phyloP scores from a whole-genome alignment of 192 early-diverging fungal species.

The Glomus cerebriforme region DNA sequence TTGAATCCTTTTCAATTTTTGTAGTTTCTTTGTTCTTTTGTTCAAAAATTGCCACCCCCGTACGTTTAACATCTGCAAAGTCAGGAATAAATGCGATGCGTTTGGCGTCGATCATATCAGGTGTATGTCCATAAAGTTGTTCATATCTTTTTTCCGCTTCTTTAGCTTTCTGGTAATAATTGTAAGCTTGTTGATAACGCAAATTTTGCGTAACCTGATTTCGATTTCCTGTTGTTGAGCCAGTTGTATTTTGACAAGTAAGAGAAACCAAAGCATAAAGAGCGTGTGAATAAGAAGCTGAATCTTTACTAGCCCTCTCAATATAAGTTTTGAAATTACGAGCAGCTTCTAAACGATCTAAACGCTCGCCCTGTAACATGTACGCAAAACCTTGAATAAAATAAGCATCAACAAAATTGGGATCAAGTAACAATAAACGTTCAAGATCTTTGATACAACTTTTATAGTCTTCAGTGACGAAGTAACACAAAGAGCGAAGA shows the following conservation, averaged over 20 bases:
- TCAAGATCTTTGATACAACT: slow-evolving; percentile 40
- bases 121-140: slow-evolving; percentile 51
- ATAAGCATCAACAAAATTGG: slow-evolving; percentile 38
- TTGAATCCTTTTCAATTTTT: slow-evolving; percentile 21
- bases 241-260: slow-evolving; percentile 36
- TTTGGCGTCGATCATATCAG: slow-evolving; percentile 39
- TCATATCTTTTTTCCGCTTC: slow-evolving; percentile 55
- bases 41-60: slow-evolving; percentile 46
- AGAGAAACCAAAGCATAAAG: slow-evolving; percentile 54
- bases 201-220: slow-evolving; percentile 43
- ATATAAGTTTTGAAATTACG: slow-evolving; percentile 56
- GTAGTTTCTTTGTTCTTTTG: background rate
- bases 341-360: slow-evolving; percentile 47
- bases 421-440: slow-evolving; percentile 27
- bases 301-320: slow-evolving; percentile 52
- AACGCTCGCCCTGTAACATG: slow-evolving; percentile 42
- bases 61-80: slow-evolving; percentile 54
- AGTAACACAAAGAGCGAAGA: slow-evolving; percentile 57
- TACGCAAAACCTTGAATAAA: slow-evolving; percentile 42
- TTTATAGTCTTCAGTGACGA: slow-evolving; percentile 48
- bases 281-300: slow-evolving; percentile 53
- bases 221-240: slow-evolving; percentile 44
- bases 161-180: slow-evolving; percentile 55
- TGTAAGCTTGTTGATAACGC: slow-evolving; percentile 43
- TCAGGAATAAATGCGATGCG: slow-evolving; percentile 42